Evolutionary conservation across 2,329 filamentous ascomycete genomes (phyloP).

Genomic region (Apiospora pterosperma): DNA sequence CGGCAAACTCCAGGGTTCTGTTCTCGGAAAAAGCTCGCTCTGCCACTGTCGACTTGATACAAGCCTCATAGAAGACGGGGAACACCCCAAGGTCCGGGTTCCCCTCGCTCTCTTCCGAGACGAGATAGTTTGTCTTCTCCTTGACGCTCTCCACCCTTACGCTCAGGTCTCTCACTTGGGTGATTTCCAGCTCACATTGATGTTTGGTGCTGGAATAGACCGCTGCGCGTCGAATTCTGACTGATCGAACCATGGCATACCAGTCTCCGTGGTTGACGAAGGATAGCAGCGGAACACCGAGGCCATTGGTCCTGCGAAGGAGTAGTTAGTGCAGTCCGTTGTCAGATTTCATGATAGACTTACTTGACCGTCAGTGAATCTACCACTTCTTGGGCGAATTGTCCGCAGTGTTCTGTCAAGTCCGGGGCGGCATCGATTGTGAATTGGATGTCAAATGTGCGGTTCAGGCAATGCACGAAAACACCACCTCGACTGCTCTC

Average conservation of each 20-base stretch:
- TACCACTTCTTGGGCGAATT: slow-evolving; percentile 22
- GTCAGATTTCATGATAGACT: slow-evolving; percentile 10
- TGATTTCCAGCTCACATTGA: slow-evolving; percentile 19
- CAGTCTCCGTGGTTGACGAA: slow-evolving; percentile 18
- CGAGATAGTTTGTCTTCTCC: slow-evolving; percentile 5
- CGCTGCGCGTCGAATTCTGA: slow-evolving; percentile 21
- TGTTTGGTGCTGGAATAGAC: slow-evolving; percentile 10
- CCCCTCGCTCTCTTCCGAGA: slow-evolving; percentile 7
- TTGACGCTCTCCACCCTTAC: not conserved
- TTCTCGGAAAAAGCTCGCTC: slow-evolving; percentile 22
- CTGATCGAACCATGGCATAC: slow-evolving; percentile 13
- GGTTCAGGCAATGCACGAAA: slow-evolving; percentile 23
- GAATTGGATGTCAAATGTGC: slow-evolving; percentile 24
- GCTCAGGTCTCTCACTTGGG: slow-evolving; percentile 25
- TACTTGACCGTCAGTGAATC: slow-evolving; percentile 21
- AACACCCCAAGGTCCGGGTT: slow-evolving; percentile 8
- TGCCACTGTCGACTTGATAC: slow-evolving; percentile 17
- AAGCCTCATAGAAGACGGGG: slow-evolving; percentile 22
- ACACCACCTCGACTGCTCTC: slow-evolving; percentile 11
- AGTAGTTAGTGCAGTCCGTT: slow-evolving; percentile 2
- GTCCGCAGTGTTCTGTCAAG: slow-evolving; percentile 13
- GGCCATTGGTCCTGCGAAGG: slow-evolving; percentile 13
- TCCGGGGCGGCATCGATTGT: slow-evolving; percentile 15
- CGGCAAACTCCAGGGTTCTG: slow-evolving; percentile 18
- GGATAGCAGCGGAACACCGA: slow-evolving; percentile 16